Evolutionary conservation across 768 basidiomycete species (phyloP), one percentile per base, ranked within the genome.

Genomic region (Tulasnella sp.): DNA sequence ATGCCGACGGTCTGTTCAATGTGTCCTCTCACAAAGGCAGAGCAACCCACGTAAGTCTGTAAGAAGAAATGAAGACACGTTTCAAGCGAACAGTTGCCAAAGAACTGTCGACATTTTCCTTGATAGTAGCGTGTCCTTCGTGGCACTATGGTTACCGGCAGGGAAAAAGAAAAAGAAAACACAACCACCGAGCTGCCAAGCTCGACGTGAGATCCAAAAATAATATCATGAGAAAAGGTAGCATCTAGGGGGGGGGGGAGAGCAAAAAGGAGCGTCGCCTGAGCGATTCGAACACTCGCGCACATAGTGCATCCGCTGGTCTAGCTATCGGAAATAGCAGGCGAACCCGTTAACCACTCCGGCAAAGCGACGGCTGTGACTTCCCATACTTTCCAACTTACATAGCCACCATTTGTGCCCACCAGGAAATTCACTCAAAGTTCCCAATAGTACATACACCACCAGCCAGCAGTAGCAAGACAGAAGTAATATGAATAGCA

Each of bases 241-340:
- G 68, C 15, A n/a, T 2, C 38, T n/a, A 70, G 25, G 25, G 68
- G 11, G 68, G 68, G 15, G 37, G 19, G 36, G 14, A 6, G 36
- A 1, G 37, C 37, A 37, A 72, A 72, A 54, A 45, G 22, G 71
- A 42, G 71, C 86, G 86, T 87, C 86, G 86, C 86, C 86, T 88
- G 85, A 83, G 86, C 86, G 86, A 87, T 87, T 87, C 86, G 87
- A 87, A 87, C 87, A 86, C 86, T 83, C 86, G 86, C 86, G 86
- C 84, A 85, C 86, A 88, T 86, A 87, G 87, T 85, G 84, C 86
- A 87, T 87, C 86, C 86, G 86, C 86, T 88, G 67, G 72, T 69
- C 79, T 81, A 79, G 80, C 77, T 73, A 82, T 76, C 29, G 25
- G 52, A 76, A 34, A 80, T 85, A 85, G 84, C 84, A 84, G 83